Evolutionary conservation across 2,329 filamentous ascomycete species (phyloP).

Genomic region (Colletotrichum sp.): DNA sequence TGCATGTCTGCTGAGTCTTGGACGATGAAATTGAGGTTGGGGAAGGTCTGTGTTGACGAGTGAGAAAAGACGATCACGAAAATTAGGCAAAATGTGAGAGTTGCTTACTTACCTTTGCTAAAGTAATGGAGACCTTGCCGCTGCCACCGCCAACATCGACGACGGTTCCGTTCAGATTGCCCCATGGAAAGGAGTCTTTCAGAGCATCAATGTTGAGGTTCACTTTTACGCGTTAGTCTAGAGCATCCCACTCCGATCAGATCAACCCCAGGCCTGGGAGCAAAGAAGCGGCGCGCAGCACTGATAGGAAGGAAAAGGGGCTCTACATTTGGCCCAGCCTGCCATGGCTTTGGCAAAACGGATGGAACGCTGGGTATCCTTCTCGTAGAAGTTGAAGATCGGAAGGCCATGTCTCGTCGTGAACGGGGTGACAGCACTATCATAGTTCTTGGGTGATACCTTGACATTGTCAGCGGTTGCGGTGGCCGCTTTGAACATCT

Average conservation of each 20-base stretch:
- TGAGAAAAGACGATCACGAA: not conserved
- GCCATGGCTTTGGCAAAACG: conserved; percentile 25
- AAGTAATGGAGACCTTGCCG: conserved; percentile 18
- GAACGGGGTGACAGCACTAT: not conserved
- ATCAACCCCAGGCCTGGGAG: not conserved
- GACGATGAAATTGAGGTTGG: conserved; percentile 27
- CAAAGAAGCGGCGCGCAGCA: not conserved
- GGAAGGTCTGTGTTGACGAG: conserved; percentile 7
- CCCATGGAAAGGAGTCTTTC: conserved; percentile 23
- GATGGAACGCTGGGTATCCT: conserved; percentile 1
- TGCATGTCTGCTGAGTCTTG: conserved; percentile 28
- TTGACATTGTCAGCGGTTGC: not conserved
- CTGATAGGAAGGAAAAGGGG: not conserved
- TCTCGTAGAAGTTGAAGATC: conserved; percentile 22
- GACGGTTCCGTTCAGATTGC: conserved; percentile 22
- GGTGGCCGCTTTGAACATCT: not conserved
- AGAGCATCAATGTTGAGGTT: conserved; percentile 16
- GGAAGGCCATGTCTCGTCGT: conserved; percentile 3
- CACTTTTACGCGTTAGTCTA: not conserved
- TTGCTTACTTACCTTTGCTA: not conserved
- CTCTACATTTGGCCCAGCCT: not conserved
- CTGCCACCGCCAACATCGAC: conserved; percentile 31
- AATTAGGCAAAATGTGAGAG: not conserved
- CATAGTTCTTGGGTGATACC: not conserved
- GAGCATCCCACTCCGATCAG: too few species aligned